Percentiles rank a stretch among this genome's conserved stretches.
Conservation (phyloP, 2,329 filamentous ascomycete species). For the Stenocarpella maydis region DNA sequence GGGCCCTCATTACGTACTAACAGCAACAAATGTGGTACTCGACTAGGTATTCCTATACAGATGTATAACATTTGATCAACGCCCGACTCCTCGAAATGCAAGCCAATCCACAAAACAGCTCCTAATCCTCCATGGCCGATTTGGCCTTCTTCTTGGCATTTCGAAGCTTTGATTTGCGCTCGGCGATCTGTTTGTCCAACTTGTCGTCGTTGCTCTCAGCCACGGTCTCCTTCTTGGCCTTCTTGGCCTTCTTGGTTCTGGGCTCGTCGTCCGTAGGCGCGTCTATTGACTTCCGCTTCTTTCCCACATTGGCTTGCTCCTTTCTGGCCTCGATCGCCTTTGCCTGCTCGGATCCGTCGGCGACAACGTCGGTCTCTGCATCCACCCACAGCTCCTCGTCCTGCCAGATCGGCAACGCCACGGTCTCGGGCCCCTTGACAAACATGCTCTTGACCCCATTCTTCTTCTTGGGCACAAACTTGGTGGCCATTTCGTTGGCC, state of each 20-base stretch:
- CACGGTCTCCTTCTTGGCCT: constrained; percentile 39
- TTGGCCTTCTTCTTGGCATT: constrained; percentile 67
- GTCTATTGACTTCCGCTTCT: constrained; percentile 67
- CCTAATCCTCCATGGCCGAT: constrained; percentile 57
- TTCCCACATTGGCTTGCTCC: constrained; percentile 67
- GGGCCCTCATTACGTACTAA: not conserved
- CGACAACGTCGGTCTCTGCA: constrained; percentile 75
- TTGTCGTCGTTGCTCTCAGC: constrained; percentile 59
- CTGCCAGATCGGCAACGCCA: constrained; percentile 92
- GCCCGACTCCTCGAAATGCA: constrained; percentile 35
- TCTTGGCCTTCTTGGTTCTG: constrained; percentile 41
- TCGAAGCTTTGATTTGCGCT: constrained; percentile 64
- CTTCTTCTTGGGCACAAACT: constrained; percentile 87
- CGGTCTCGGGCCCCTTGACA: constrained; percentile 89
- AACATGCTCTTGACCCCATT: constrained; percentile 84
- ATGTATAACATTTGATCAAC: constrained; percentile 17
- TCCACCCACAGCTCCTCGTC: constrained; percentile 92
- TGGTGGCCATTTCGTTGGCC: constrained; percentile 73
- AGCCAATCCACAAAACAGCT: constrained; percentile 33
- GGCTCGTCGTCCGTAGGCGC: constrained; percentile 40
- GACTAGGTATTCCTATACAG: not conserved
- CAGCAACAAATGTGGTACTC: not conserved
- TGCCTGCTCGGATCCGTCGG: constrained; percentile 57
- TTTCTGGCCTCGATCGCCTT: constrained; percentile 52
- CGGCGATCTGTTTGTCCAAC: constrained; percentile 66